Evolutionary conservation across 345 rosid species (phyloP), one percentile per base, ranked within the genome.

Genomic region (Erucastrum elatum): DNA sequence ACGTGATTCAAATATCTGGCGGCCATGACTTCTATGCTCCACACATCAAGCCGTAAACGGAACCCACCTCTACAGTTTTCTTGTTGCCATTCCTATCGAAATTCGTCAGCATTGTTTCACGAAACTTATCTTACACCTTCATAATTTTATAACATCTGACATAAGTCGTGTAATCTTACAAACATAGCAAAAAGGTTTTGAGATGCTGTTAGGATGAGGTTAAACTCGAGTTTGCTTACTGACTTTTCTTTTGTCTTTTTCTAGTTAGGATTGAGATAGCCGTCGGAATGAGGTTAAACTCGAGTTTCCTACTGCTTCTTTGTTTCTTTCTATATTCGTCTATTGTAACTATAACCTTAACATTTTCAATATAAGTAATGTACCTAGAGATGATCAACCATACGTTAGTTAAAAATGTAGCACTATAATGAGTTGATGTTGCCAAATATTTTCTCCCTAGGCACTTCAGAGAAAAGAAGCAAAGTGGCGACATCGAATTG

Each of bases 1-100:
- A 80, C 82, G 82, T 80, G 79, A 68, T 59, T 74, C 71, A 80
- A 80, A 74, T 69, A 15, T 69, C 8, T 64, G 82, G 79, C 82
- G 79, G 79, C 79, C 79, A 29, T 62, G 51, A 66, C 74, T 46
- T 44, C 4, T 27, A 12, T 53, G 33, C 68, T 64, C 51, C 67
- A 64, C 66, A 56, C 15, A 71, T 65, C 49, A 55, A 64, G 76
- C 41, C 71, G 64, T 77, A 37, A 64, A 77, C 62, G 72, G 62
- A 78, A 58, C 63, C 72, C 68, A 77, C 76, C 29, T 64, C 16
- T 35, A 55, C 46, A 71, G 46, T 53, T 55, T 64, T 4, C 61
- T n/a, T 66, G 30, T 39, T 75, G 49, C 49, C 13, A 37, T 46
- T 68, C 53, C 29, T 68, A 68, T 68, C 12, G 26, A 44, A 21